Evolutionary conservation across 768 basidiomycete genomes (phyloP), one percentile per base, ranked within the genome.

Genomic region (Phallus indusiatus): DNA sequence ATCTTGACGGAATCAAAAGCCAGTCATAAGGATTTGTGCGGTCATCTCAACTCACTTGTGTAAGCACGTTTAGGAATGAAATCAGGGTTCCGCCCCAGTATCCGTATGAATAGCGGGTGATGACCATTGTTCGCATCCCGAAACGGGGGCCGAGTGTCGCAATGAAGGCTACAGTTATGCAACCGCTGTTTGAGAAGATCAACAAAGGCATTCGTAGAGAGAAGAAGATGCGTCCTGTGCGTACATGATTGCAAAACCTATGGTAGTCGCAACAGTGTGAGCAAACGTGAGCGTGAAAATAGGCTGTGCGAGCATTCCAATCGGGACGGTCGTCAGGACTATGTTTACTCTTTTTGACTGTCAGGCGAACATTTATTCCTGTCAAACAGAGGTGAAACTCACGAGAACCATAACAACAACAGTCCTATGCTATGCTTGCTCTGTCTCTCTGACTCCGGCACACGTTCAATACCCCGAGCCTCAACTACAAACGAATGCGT

Each of bases 41-140:
- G n/a, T n/a, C n/a, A n/a, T n/a, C n/a, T n/a, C 7, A 28, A 28
- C 28, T 28, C 28, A 64, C 62, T 70, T 78, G 77, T 1, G 79
- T 79, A 18, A 83, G 65, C 62, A 81, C 79, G 64, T 82, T 82
- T 5, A 83, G 66, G 54, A 82, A 63, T 5, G 79, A 77, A 62
- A 77, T 80, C 54, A 81, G 73, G 5, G 71, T 71, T 4, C 78
- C 74, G 14, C 80, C 80, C 10, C 76, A 57, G 60, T 77, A 81
- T 1, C 80, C 81, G 1, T 74, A 75, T 61, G 74, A 76, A 60
- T 73, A 81, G 1, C 80, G 72, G 2, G 74, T 68, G 53, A 78
- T 79, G 47, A 81, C 69, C 79, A 82, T 82, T 0, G 79, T 81
- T 6, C 81, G 72, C 21, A 82, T 67, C 11, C 81, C 81, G 1